Conservation (phyloP, 805 yeast species). For the Teunomyces tritomae region DNA sequence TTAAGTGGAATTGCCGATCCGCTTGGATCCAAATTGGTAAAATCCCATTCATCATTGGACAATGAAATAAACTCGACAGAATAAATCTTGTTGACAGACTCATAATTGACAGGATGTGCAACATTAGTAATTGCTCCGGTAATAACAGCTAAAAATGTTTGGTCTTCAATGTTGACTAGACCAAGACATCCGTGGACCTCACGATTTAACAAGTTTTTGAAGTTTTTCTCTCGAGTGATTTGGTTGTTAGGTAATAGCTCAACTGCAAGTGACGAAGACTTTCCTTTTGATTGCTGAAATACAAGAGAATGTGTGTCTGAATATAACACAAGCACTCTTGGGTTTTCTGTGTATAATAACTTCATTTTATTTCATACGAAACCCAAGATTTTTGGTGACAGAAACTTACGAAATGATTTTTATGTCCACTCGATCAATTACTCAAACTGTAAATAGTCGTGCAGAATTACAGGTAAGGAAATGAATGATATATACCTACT, state of each 20-base stretch:
- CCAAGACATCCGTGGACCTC: constrained; percentile 74
- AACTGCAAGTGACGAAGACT: constrained; percentile 38
- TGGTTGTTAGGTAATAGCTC: constrained; percentile 42
- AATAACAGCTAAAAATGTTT: constrained; percentile 74
- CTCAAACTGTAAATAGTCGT: constrained; percentile 3
- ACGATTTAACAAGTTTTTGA: constrained; percentile 32
- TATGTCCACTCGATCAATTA: constrained; percentile 4
- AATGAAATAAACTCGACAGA: constrained; percentile 87
- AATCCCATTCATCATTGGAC: constrained; percentile 76
- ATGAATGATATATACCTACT: not conserved
- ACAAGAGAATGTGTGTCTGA: constrained; percentile 31
- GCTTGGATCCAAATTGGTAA: constrained; percentile 59
- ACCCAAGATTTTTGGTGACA: not conserved
- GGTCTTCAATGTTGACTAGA: constrained; percentile 63
- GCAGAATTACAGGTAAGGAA: constrained; percentile 1
- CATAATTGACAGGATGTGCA: constrained; percentile 78
- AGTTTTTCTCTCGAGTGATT: constrained; percentile 38
- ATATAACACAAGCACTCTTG: constrained; percentile 28
- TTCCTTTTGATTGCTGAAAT: constrained; percentile 21
- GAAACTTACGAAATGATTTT: not conserved
- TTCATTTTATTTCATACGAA: constrained; percentile 18
- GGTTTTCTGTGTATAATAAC: constrained; percentile 29
- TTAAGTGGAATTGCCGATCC: constrained; percentile 58
- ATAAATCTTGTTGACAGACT: constrained; percentile 73
- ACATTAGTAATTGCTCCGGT: constrained; percentile 67